Evolutionary conservation across 176 grass and related monocot species (phyloP), one percentile per base, ranked within the genome.

Genomic region (Zea luxurians): DNA sequence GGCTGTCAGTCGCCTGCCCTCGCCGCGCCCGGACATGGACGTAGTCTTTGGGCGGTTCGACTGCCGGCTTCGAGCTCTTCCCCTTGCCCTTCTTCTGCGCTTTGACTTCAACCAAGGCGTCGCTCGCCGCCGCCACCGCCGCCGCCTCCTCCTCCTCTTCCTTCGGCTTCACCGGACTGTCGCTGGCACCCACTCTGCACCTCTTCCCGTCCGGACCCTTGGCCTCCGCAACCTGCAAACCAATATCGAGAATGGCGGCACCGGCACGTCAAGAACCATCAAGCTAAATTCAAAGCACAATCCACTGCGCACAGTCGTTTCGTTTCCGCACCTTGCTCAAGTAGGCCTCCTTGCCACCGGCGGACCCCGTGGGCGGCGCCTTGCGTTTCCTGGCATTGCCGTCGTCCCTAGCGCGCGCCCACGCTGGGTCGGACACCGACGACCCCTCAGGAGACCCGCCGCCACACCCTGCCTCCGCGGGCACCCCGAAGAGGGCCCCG

Each of bases 1-100:
- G 94, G 88, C 89, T 94, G 46, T 94, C 95, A 7, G 95, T 98
- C 0, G 95, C 95, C 81, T 98, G 89, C 38, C 95, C 95, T 83
- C 92, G 86, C 74, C 95, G 84, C 40, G 95, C 95, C 77, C 95
- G 83, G 66, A 94, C 95, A 83, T 98, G 95, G 81, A 98, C 85
- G 71, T 98, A 98, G 66, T 98, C 95, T 43, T 92, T 89, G 13
- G 78, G 95, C 0, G 91, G 91, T 61, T 98, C 95, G 1, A 34
- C 76, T 0, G 61, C 34, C 55, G 73, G 62, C 81, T 89, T 98
- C 27, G 85, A 37, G 85, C 77, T 93, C 68, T 84, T 89, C 71
- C 86, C 78, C 50, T 92, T 91, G 17, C 73, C 36, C 69, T 84
- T 90, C 70, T 83, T 89, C 36, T 74, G 61, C n/a, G 59, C 77